A percentile compares a stretch with the other conserved stretches of the same genome.
phyloP scores from a whole-genome alignment of 140 eudicot species.

The Senecio squalidus region DNA sequence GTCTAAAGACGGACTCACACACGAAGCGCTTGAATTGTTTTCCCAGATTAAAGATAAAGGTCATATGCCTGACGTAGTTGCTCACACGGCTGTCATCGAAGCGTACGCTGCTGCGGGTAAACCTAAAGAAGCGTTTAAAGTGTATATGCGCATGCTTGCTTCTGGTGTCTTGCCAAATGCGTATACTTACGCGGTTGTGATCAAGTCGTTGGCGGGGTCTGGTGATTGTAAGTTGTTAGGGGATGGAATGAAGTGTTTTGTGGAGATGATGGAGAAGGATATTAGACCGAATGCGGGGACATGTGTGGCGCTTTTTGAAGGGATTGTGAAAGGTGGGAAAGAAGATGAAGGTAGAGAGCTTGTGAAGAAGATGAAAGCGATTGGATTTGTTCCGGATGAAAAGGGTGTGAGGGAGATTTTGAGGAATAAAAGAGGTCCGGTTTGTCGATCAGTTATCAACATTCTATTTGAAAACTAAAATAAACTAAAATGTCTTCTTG shows the following conservation, averaged over 20 bases:
- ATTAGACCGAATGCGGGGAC: slow-evolving; percentile 46
- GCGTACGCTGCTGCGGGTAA: slow-evolving; percentile 68
- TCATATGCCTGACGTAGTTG: slow-evolving; percentile 81
- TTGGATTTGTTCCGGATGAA: slow-evolving; percentile 52
- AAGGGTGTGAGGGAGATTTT: slow-evolving; percentile 50
- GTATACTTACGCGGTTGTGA: slow-evolving; percentile 57
- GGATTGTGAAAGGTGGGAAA: slow-evolving; percentile 48
- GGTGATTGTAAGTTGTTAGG: slow-evolving; percentile 41
- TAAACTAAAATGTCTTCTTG: no score
- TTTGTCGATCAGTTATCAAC: slow-evolving; percentile 37
- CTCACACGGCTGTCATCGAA: slow-evolving; percentile 81
- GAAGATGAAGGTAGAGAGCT: slow-evolving; percentile 62
- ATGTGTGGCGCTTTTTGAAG: slow-evolving; percentile 59
- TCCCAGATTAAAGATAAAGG: slow-evolving; percentile 70
- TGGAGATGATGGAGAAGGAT: slow-evolving; percentile 76
- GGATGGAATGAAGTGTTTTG: slow-evolving; percentile 51
- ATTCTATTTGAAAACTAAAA: slow-evolving; percentile 39
- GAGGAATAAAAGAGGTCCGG: slow-evolving; percentile 45
- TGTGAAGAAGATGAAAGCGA: slow-evolving; percentile 46
- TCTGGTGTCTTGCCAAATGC: slow-evolving; percentile 74
- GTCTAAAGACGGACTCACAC: slow-evolving; percentile 83
- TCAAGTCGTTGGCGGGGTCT: slow-evolving; percentile 45
- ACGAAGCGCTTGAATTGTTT: slow-evolving; percentile 68
- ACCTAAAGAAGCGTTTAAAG: slow-evolving; percentile 54
- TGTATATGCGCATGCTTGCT: slow-evolving; percentile 55